These are phyloP conservation scores for Parafenestella ontariensis DNA, from an alignment of 2,329 filamentous ascomycete species.

Conservation along the genomic window DNA sequence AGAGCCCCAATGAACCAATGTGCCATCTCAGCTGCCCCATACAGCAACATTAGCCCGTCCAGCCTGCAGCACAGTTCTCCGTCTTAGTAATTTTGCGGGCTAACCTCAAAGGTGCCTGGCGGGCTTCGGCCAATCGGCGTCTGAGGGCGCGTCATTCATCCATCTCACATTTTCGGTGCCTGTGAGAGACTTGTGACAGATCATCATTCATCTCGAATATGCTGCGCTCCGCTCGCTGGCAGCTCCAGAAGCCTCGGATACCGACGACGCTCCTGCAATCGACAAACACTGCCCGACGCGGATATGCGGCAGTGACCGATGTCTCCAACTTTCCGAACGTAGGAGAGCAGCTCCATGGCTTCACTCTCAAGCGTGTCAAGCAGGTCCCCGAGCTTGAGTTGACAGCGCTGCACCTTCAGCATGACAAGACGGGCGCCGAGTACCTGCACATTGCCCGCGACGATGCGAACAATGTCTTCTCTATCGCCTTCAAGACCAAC, in stretches of 20 bases:
- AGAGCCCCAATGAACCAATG: slow-evolving; percentile 4
- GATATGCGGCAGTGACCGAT: slow-evolving; percentile 74
- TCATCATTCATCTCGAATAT: slow-evolving; percentile 26
- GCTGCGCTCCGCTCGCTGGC: slow-evolving; percentile 48
- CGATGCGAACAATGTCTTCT: slow-evolving; percentile 99
- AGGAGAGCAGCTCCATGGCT: slow-evolving; percentile 89
- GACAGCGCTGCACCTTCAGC: slow-evolving; percentile 86
- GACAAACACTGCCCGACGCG: slow-evolving; percentile 25
- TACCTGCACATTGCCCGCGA: slow-evolving; percentile 95
- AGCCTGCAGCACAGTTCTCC: slow-evolving; percentile 10
- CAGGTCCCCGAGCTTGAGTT: slow-evolving; percentile 93
- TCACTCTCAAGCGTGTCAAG: slow-evolving; percentile 87
- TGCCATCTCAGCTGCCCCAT: slow-evolving; percentile 4
- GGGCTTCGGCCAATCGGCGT: slow-evolving; percentile 29
- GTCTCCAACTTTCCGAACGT: slow-evolving; percentile 76
- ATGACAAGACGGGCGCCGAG: slow-evolving; percentile 94
- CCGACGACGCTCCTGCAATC: slow-evolving; percentile 17
- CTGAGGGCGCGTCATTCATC: slow-evolving; percentile 21
- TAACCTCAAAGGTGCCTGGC: slow-evolving; percentile 16
- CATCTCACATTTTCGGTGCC: slow-evolving; percentile 21
- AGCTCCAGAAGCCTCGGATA: slow-evolving; percentile 29
- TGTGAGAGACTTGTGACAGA: slow-evolving; percentile 1
- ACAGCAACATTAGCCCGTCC: slow-evolving; percentile 9
- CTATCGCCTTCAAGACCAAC: slow-evolving; percentile 98
- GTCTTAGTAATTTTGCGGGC: slow-evolving; percentile 30